Percentiles rank a stretch among this genome's conserved stretches.
These are phyloP conservation scores for Metarhizium rileyi DNA, from an alignment of 2,329 filamentous ascomycete genomes.

Conservation along the genomic window DNA sequence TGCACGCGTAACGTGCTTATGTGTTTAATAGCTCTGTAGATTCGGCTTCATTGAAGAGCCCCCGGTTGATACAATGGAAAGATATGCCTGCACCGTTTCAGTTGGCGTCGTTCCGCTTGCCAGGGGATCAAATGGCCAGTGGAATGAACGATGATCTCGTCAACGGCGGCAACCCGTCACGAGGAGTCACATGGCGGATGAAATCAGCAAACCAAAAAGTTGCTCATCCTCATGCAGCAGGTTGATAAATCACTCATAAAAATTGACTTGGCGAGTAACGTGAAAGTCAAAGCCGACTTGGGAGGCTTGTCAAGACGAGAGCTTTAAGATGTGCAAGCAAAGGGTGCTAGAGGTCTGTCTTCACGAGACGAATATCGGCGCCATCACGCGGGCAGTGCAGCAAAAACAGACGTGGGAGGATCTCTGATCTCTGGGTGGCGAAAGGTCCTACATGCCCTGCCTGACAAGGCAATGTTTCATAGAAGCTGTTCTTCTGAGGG, in stretches of 20 bases:
- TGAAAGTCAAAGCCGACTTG: not conserved
- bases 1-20: not conserved
- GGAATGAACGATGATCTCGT: not conserved
- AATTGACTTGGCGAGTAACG: not conserved
- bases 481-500: conserved; percentile 6
- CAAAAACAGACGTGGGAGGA: not conserved
- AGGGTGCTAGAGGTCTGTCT: not conserved
- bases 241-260: not conserved
- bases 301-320: not conserved
- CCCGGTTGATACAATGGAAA: not conserved
- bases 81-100: not conserved
- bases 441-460: not conserved
- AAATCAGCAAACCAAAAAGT: not conserved
- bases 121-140: not conserved
- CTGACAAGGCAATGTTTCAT: conserved; percentile 3
- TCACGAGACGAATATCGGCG: not conserved
- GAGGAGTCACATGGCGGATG: not conserved
- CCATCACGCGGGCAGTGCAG: conserved; percentile 1
- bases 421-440: not conserved
- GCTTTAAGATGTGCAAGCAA: not conserved
- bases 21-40: not conserved
- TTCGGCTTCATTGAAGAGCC: not conserved
- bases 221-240: not conserved
- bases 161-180: not conserved
- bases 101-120: not conserved